Conservation (phyloP, 805 yeast species). For the Candida germanica region DNA sequence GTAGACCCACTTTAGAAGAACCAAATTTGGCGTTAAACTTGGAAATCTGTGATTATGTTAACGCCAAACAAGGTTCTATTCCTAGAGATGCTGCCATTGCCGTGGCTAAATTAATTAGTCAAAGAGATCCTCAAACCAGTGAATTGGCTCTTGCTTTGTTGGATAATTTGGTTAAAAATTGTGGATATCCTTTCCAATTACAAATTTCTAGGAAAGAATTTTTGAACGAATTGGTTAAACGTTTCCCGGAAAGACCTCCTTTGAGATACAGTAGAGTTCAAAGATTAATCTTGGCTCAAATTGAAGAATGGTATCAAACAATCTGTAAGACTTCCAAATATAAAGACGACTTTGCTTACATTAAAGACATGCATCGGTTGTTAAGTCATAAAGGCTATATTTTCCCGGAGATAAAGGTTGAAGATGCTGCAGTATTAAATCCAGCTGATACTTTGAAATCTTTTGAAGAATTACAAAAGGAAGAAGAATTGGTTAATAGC, state of each 20-base stretch:
- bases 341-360: slow-evolving; percentile 87
- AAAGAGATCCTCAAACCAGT: slow-evolving; percentile 78
- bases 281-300: slow-evolving; percentile 77
- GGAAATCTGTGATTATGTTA: slow-evolving; percentile 90
- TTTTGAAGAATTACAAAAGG: slow-evolving; percentile 85
- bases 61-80: slow-evolving; percentile 84
- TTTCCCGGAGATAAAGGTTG: slow-evolving; percentile 87
- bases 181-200: slow-evolving; percentile 95
- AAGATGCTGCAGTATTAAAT: slow-evolving; percentile 89
- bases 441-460: slow-evolving; percentile 86
- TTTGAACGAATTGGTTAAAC: slow-evolving; percentile 84
- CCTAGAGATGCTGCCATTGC: slow-evolving; percentile 92
- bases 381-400: slow-evolving; percentile 86
- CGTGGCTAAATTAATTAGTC: slow-evolving; percentile 77
- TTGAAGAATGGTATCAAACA: slow-evolving; percentile 97
- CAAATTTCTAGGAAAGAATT: slow-evolving; percentile 95
- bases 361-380: slow-evolving; percentile 93
- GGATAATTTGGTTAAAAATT: slow-evolving; percentile 92
- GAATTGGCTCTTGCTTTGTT: slow-evolving; percentile 78
- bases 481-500: slow-evolving; percentile 87
- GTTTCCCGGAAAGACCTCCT: slow-evolving; percentile 95
- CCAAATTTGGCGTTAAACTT: slow-evolving; percentile 87
- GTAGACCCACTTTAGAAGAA: slow-evolving; percentile 75
- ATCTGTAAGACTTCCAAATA: slow-evolving; percentile 86
- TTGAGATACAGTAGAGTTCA: slow-evolving; percentile 79